A percentile compares a stretch with the other conserved stretches of the same genome.
phyloP scores from a whole-genome alignment of 176 grass and related monocot species.

The Zoysia pacifica region DNA sequence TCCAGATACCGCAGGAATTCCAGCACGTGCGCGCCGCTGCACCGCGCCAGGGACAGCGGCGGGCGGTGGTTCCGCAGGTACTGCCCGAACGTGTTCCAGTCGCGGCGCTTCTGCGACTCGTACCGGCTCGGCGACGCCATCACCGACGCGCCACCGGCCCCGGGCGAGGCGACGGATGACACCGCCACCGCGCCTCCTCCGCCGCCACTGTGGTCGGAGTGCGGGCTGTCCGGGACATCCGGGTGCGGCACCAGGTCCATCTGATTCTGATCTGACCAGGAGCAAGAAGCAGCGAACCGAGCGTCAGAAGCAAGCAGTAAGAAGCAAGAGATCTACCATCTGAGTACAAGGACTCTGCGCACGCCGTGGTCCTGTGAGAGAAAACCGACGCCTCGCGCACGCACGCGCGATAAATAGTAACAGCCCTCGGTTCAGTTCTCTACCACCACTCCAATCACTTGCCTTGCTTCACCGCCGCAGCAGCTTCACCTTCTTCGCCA shows the following conservation, averaged over 20 bases:
- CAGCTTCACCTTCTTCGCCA: not conserved
- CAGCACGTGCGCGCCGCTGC: conserved; percentile 89
- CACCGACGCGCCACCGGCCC: not conserved
- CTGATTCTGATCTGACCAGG: not conserved
- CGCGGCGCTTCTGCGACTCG: conserved; percentile 41
- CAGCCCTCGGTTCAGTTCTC: not conserved
- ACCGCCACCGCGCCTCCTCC: not conserved
- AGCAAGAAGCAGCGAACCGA: not conserved
- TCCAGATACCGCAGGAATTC: conserved; percentile 97
- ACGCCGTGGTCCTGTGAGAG: conserved; percentile 47
- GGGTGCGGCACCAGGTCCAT: conserved; percentile 74
- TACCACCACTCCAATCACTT: not conserved
- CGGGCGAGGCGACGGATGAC: too few species aligned
- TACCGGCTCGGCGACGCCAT: conserved; percentile 49
- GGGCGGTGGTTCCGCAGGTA: conserved; percentile 92
- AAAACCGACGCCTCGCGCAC: not conserved
- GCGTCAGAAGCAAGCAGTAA: not conserved
- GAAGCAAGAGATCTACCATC: conserved; percentile 47
- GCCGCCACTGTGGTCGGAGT: conserved; percentile 50
- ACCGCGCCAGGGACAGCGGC: conserved; percentile 71
- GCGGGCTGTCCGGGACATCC: conserved; percentile 70
- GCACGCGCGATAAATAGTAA: conserved; percentile 35
- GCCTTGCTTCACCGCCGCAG: not conserved
- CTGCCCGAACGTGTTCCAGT: conserved; percentile 97
- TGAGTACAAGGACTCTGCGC: not conserved